A percentile compares a stretch with the other conserved stretches of the same genome.
Evolutionary conservation across 1,139 yeast genomes (phyloP).

Genomic region (Debaryomyces singareniensis): DNA sequence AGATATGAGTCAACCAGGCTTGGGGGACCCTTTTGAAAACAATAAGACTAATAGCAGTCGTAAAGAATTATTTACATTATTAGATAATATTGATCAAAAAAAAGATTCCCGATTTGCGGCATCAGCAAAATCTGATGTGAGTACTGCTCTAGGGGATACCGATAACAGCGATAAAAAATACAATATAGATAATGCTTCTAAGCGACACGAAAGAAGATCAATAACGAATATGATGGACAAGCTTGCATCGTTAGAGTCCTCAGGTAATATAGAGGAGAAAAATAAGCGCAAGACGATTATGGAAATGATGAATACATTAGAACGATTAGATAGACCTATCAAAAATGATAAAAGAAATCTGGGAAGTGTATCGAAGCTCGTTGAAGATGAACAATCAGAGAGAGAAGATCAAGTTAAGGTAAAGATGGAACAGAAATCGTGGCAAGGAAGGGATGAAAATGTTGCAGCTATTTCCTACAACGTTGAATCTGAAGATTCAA

Average conservation of each 20-base stretch:
- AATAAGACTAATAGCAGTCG: no score
- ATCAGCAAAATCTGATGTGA: no score
- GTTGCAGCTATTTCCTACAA: slow-evolving; percentile 3
- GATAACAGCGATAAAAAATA: not conserved
- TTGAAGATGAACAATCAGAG: no score
- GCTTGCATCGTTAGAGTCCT: slow-evolving; percentile 4
- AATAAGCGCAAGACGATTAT: not conserved
- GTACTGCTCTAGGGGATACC: no score
- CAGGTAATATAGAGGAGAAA: not conserved
- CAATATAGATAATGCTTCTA: not conserved
- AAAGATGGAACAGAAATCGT: slow-evolving; percentile 21
- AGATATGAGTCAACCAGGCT: no score
- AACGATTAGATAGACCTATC: slow-evolving; percentile 1
- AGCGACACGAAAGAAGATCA: slow-evolving; percentile 14
- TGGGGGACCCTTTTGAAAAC: no score
- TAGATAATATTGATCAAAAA: no score
- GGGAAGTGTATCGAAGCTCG: no score
- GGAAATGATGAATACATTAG: slow-evolving; percentile 1
- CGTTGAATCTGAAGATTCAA: not conserved
- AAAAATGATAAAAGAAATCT: not conserved
- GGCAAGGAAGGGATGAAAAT: slow-evolving; percentile 31
- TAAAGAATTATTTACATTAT: no score
- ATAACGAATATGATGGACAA: slow-evolving; percentile 19
- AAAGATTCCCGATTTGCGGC: no score
- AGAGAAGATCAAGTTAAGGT: not conserved